Conservation (phyloP, 768 basidiomycete species). For the Fomitopsis pulvina region DNA sequence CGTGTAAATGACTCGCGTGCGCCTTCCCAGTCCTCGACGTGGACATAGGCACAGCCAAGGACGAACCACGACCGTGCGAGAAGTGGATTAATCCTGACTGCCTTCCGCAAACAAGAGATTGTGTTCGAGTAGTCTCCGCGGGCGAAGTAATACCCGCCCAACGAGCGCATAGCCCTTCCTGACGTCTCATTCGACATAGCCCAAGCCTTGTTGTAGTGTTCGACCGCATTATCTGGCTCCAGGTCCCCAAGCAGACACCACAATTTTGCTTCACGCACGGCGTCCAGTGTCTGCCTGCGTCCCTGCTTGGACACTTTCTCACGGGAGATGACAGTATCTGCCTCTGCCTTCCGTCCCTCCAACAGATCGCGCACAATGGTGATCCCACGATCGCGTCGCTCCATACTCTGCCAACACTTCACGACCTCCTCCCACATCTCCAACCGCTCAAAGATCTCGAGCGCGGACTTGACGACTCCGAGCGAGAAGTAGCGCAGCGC, state of each 20-base stretch:
- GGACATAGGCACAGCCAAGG: conserved; percentile 85
- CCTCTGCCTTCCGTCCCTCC: conserved; percentile 78
- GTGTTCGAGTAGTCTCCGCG: conserved; percentile 57
- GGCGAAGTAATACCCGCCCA: conserved; percentile 81
- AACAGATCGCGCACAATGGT: conserved; percentile 79
- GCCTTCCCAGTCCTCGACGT: conserved; percentile 77
- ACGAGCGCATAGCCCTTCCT: conserved; percentile 84
- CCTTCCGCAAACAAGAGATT: conserved; percentile 58
- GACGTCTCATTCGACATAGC: conserved; percentile 70
- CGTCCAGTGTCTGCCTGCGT: conserved; percentile 45
- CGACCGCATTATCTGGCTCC: conserved; percentile 59
- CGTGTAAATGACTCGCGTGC: conserved; percentile 80
- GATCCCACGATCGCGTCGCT: conserved; percentile 72
- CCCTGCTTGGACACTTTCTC: conserved; percentile 44
- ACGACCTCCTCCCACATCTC: conserved; percentile 99
- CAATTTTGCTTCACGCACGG: conserved; percentile 78
- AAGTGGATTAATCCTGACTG: conserved; percentile 86
- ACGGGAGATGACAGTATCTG: conserved; percentile 58
- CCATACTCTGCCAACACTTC: conserved; percentile 78
- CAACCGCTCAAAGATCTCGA: conserved; percentile 89
- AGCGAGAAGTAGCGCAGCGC: conserved; percentile 76
- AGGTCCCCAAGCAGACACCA: conserved; percentile 96
- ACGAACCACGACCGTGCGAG: conserved; percentile 90
- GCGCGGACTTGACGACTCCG: conserved; percentile 83
- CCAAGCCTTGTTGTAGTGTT: conserved; percentile 86